Conservation (phyloP, 306 rosid genomes). For the Prosopis cineraria region DNA sequence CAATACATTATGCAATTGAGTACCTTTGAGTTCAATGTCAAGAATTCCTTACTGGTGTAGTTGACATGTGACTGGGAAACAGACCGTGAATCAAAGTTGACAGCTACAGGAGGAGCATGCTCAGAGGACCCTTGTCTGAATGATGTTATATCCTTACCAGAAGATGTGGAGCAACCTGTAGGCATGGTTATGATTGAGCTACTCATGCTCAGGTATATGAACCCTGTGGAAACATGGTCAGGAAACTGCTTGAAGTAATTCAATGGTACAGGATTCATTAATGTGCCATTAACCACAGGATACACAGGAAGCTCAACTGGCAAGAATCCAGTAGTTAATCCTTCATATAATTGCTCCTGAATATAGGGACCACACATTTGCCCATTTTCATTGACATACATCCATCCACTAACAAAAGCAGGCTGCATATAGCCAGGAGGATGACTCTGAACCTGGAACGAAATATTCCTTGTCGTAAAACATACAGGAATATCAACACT, state of each 20-base stretch:
- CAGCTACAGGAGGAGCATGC: slow-evolving; percentile 38
- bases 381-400: slow-evolving; percentile 84
- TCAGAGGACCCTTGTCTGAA: slow-evolving; percentile 40
- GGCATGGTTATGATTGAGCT: slow-evolving; percentile 41
- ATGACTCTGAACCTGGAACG: slow-evolving; percentile 52
- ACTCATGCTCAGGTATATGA: slow-evolving; percentile 58
- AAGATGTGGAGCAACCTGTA: slow-evolving; percentile 39
- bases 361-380: slow-evolving; percentile 98
- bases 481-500: slow-evolving; percentile 46
- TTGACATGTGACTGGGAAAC: slow-evolving; percentile 37
- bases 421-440: slow-evolving; percentile 49
- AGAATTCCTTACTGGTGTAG: slow-evolving; percentile 32
- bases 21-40: slow-evolving; percentile 31
- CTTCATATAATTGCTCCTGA: slow-evolving; percentile 81
- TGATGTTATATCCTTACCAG: slow-evolving; percentile 39
- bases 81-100: slow-evolving; percentile 41
- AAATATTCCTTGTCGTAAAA: slow-evolving; percentile 42
- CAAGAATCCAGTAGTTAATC: slow-evolving; percentile 84
- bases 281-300: slow-evolving; percentile 70
- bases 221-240: slow-evolving; percentile 87
- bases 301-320: slow-evolving; percentile 91
- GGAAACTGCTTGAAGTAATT: slow-evolving; percentile 90
- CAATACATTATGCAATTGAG: slow-evolving; percentile 32
- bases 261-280: slow-evolving; percentile 80
- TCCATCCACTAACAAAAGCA: slow-evolving; percentile 85